Base-by-base conservation (phyloP, 768 basidiomycete species). In the Russula olivacea region DNA sequence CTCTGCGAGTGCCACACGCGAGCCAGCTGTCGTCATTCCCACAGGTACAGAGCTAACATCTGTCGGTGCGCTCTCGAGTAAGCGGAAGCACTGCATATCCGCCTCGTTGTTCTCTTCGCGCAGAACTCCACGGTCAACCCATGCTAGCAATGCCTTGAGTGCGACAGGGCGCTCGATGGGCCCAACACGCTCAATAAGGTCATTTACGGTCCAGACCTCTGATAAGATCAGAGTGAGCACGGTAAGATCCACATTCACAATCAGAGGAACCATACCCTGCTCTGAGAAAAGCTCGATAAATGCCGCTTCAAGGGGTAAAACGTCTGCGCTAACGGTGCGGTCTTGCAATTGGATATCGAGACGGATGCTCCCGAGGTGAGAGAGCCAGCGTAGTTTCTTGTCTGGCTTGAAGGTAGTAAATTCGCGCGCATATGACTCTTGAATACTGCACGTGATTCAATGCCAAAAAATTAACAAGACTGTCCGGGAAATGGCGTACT, bases 391-490 rank as follows among this genome's bases (percentile, higher is more conserved):
- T 38, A 99, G 81, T 63, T 81, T 83, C 77, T 98, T 98, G 74
- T 97, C 93, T 0, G 93, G 93, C 70, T 97, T 97, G 76, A 93
- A 90, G 14, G 79, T 77, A n/a, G 78, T 77, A 71, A 89, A 98
- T 68, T 88, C 84, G 51, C 81, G 79, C 2, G 88, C 83, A 69
- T 98, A 98, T 19, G 80, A 74, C 50, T 86, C 81, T 74, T 92
- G 90, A 4, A 89, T 75, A 56, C 91, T 93, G 68, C 23, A 59
- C 55, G 43, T 54, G n/a, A 23, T 41, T 51, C 60, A 41, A 34
- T 32, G n/a, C 40, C 34, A 11, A 57, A 41, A 61, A 59, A 0
- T 23, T n/a, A n/a, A 4, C 1, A 54, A 25, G 14, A 3, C 51
- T 1, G 36, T n/a, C 49, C 14, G 47, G 21, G 36, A 41, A 47